Conservation (phyloP, 164 flowering plant species). For the grape (Vitis vinifera) region DNA sequence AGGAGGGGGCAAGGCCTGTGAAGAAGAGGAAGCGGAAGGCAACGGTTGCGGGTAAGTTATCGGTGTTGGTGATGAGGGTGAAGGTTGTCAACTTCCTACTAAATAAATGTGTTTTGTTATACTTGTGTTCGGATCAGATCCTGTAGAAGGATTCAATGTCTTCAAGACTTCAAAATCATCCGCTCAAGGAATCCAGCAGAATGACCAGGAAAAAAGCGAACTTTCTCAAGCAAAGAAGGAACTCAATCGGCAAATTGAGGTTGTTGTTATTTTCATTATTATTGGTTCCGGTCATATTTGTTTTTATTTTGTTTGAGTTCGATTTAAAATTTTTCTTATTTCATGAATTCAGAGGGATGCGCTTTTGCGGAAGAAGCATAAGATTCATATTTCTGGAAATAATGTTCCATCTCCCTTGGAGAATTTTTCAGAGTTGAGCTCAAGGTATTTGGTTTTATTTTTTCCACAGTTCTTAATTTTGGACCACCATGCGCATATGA, state of each 20-base stretch:
- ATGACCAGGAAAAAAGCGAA: constrained; percentile 20
- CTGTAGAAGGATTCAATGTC: constrained; percentile 70
- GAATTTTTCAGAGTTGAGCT: constrained; percentile 58
- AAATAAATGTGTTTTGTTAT: background rate
- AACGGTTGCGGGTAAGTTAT: constrained; percentile 29
- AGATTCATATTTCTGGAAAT: constrained; percentile 70
- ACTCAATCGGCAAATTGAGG: constrained; percentile 71
- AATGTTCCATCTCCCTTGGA: constrained; percentile 77
- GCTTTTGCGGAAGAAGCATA: constrained; percentile 62
- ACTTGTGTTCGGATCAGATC: constrained; percentile 21
- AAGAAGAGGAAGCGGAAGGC: constrained; percentile 60
- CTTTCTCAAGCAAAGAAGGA: constrained; percentile 49
- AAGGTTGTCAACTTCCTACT: too few species aligned
- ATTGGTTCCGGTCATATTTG: background rate
- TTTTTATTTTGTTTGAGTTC: background rate
- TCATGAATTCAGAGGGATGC: constrained; percentile 58
- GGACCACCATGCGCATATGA: background rate
- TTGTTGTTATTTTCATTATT: constrained; percentile 9
- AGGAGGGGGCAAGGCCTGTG: constrained; percentile 9
- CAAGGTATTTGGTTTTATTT: constrained; percentile 44
- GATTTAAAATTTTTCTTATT: background rate
- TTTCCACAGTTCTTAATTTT: background rate
- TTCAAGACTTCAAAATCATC: constrained; percentile 54
- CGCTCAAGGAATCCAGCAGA: constrained; percentile 19
- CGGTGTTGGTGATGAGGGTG: background rate